Evolutionary conservation across 306 rosid species (phyloP), one percentile per base, ranked within the genome.

Genomic region (Purshia tridentata): DNA sequence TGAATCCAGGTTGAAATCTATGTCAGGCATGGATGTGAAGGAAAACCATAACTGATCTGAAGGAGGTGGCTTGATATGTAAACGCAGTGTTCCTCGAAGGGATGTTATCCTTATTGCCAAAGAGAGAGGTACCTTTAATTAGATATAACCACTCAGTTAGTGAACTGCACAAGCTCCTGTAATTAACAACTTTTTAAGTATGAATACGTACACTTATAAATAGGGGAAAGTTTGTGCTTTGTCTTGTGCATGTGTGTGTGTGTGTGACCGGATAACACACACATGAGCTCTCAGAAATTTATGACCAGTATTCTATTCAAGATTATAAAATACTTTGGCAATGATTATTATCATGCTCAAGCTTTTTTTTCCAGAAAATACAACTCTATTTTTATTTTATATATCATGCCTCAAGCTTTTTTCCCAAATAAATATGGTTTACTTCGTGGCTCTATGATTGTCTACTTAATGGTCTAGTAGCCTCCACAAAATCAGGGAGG

Each of bases 51-150:
- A 59, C 50, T 85, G 92, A 84, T 94, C 97, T 18, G 96, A 86
- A 53, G 99, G 99, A 77, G 99, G 99, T 11, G 97, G 96, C 84
- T 91, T 94, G 85, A 94, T 84, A 65, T 88, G 95, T 73, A 94
- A 73, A 62, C 92, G 94, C 75, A 94, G 50, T 59, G 96, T 91
- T 78, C 98, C 97, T 83, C 85, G 84, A 62, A 91, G 91, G 59
- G 96, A 89, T 77, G 90, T 66, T 78, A 89, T 67, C 88, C 92
- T 87, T 86, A 94, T 77, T 56, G 80, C 89, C 88, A 94, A 71
- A 70, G 90, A 84, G 76, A 94, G 77, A 41, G 98, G 96, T 76
- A 91, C 98, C 98, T 94, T 75, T 41, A 66, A 76, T 71, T 44
- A 77, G 65, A 81, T 78, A 81, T 29, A 85, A 67, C 62, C 42